Evolutionary conservation across 2,329 filamentous ascomycete species (phyloP), one percentile per base, ranked within the genome.

Genomic region (Cytospora paraplurivora): DNA sequence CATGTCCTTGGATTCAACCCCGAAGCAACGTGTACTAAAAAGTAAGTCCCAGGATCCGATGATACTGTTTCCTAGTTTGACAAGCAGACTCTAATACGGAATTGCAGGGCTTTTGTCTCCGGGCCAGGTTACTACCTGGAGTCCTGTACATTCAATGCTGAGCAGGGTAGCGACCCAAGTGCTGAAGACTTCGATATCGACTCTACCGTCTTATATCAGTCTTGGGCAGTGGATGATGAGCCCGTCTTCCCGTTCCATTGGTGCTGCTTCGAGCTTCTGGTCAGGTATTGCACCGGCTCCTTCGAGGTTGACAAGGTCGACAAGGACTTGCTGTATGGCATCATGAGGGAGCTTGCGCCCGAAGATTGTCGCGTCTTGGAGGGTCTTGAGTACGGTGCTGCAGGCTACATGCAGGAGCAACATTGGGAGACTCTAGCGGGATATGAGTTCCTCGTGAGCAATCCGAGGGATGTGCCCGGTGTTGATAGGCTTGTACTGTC

Each of bases 191-290:
- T 52, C 49, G 37, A 54, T 1, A 1, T 35, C 27, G 4, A 4
- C 32, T 1, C 1, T 17, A 13, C 35, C 4, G 1, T 1, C 13
- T 62, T 55, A 32, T 62, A 62, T n/a, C 1, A 4, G 2, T 27
- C 49, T 7, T 11, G 17, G 3, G 21, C 11, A 4, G 1, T 2
- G 19, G 15, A 13, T 1, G 4, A 38, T 5, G 49, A 54, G 2
- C 19, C 60, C 11, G n/a, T 62, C 7, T 59, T 58, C 27, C 61
- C 61, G 13, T 59, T 62, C 32, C 61, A 62, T 21, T 32, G 37
- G 54, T 53, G 47, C 61, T 59, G 61, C 53, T 62, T 53, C 21
- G 55, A 59, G 55, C 27, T 62, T 1, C 49, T 62, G 13, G 7
- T n/a, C 35, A 57, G 37, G 33, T 52, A 27, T 33, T 7, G 27